Conservation (phyloP, 2,329 filamentous ascomycete genomes). For the Apiospora kogelbergensis region DNA sequence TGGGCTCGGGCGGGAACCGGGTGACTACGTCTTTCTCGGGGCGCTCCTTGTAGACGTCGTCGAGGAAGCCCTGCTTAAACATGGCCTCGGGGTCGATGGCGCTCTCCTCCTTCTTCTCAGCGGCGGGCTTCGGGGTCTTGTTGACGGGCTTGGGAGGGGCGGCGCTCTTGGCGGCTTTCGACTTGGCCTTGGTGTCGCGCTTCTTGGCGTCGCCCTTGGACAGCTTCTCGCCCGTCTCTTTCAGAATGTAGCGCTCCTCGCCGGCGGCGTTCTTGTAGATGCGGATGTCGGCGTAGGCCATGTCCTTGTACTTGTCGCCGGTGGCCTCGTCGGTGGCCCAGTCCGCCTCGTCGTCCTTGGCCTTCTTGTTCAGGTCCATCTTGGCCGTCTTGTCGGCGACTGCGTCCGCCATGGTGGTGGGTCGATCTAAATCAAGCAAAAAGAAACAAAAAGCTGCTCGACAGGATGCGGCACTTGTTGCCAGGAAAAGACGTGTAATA, state of each 20-base stretch:
- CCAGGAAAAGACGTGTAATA: not conserved
- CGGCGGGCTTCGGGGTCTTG: constrained; percentile 24
- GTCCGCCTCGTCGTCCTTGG: constrained; percentile 1
- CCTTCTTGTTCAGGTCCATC: constrained; percentile 6
- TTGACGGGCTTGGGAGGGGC: constrained; percentile 27
- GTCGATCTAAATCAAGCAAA: not conserved
- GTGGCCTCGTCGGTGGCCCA: constrained; percentile 4
- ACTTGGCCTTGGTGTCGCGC: constrained; percentile 55
- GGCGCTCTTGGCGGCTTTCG: constrained; percentile 50
- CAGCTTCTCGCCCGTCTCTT: constrained; percentile 65
- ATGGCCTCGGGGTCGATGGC: constrained; percentile 60
- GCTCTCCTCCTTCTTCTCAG: constrained; percentile 44
- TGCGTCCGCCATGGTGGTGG: not conserved
- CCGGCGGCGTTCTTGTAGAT: constrained; percentile 2
- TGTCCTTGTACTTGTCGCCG: constrained; percentile 5
- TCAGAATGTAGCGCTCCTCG: not conserved
- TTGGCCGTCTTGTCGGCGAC: constrained; percentile 6
- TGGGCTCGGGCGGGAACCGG: constrained; percentile 83
- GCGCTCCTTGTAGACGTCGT: constrained; percentile 69
- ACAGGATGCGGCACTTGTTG: not conserved
- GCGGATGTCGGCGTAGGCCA: constrained; percentile 2
- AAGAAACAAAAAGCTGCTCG: not conserved
- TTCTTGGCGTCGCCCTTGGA: constrained; percentile 62
- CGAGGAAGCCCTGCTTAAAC: constrained; percentile 78
- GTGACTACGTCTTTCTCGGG: constrained; percentile 64